phyloP scores from a whole-genome alignment of 2,329 filamentous ascomycete species.

The Xylaria polymorpha region DNA sequence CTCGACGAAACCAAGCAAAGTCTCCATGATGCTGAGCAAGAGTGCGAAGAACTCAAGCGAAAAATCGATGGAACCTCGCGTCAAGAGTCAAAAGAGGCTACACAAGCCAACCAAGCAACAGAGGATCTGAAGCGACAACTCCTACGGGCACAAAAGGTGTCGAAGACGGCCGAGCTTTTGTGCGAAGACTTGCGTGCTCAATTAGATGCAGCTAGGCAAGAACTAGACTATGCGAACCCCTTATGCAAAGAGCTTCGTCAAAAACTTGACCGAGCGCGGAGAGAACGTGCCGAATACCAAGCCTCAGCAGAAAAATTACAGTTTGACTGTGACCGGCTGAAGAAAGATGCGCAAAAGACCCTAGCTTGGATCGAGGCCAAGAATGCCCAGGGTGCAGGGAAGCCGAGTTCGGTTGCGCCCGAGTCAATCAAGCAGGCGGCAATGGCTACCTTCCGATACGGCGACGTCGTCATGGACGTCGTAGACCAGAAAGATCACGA shows the following conservation, averaged over 20 bases:
- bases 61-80: conserved; percentile 53
- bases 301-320: conserved; percentile 66
- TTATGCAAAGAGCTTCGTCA: conserved; percentile 63
- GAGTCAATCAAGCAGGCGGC: conserved; percentile 41
- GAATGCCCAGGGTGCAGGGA: conserved; percentile 47
- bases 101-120: conserved; percentile 41
- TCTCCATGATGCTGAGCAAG: conserved; percentile 69
- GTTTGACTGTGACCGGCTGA: conserved; percentile 61
- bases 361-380: conserved; percentile 52
- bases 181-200: conserved; percentile 54
- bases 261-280: conserved; percentile 77
- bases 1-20: conserved; percentile 73
- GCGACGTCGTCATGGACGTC: conserved; percentile 64
- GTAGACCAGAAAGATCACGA: conserved; percentile 52
- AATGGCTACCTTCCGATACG: conserved; percentile 51
- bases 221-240: conserved; percentile 43
- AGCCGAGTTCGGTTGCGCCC: conserved; percentile 32
- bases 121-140: conserved; percentile 45
- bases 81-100: conserved; percentile 58
- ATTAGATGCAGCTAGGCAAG: conserved; percentile 42
- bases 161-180: conserved; percentile 64
- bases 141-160: conserved; percentile 57
- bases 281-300: conserved; percentile 70
- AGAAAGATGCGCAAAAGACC: conserved; percentile 54
- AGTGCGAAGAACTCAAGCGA: conserved; percentile 45